A percentile compares a stretch with the other conserved stretches of the same genome.
These are phyloP conservation scores for Cyberlindnera sargentensis DNA, from an alignment of 805 yeast species.

Conservation along the genomic window DNA sequence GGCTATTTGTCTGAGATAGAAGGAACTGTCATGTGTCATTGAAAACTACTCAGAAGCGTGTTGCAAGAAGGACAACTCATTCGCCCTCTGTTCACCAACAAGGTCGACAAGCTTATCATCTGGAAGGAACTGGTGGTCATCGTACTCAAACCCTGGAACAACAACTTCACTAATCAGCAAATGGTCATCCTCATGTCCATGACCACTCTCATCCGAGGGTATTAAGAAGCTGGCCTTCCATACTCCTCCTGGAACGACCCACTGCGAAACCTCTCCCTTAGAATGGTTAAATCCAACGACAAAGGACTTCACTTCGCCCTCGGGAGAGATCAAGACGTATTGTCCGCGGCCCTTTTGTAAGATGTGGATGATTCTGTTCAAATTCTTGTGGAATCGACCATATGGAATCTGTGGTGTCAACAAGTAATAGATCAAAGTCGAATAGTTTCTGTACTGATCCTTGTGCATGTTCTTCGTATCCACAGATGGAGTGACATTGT, in stretches of 20 bases:
- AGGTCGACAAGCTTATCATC: constrained; percentile 27
- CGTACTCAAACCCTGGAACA: constrained; percentile 55
- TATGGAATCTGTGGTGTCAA: constrained; percentile 43
- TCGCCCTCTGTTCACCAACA: constrained; percentile 33
- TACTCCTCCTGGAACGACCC: constrained; percentile 59
- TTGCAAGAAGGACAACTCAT: constrained; percentile 31
- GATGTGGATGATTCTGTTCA: constrained; percentile 48
- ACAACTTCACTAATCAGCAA: constrained; percentile 50
- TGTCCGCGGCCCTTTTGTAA: constrained; percentile 50
- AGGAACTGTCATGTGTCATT: background rate
- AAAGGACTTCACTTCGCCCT: constrained; percentile 42
- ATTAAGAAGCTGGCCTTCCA: constrained; percentile 48
- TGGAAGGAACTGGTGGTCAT: constrained; percentile 42
- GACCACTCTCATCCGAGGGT: constrained; percentile 25
- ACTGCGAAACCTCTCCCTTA: constrained; percentile 45
- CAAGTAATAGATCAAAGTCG: constrained; percentile 47
- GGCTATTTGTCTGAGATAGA: background rate
- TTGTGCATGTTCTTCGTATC: background rate
- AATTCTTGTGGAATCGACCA: constrained; percentile 45
- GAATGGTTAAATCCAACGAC: constrained; percentile 44
- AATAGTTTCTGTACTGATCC: constrained; percentile 30
- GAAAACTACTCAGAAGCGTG: background rate
- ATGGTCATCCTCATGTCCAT: constrained; percentile 31
- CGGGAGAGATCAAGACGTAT: constrained; percentile 45
- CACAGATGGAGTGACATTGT: background rate